Evolutionary conservation across 768 basidiomycete species (phyloP).

Genomic region (Russula virescens): DNA sequence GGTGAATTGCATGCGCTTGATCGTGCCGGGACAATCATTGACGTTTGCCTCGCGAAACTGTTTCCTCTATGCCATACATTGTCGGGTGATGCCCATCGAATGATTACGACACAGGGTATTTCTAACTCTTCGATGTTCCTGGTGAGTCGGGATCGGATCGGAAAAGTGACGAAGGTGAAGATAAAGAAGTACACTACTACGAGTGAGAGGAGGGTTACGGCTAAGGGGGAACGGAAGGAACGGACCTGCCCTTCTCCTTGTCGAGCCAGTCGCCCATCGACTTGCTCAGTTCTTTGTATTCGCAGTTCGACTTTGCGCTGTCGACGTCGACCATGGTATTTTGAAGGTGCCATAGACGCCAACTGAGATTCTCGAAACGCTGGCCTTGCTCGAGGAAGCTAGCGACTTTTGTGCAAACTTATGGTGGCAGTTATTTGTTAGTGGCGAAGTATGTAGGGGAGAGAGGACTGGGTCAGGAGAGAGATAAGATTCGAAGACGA

Average conservation of each 20-base stretch:
- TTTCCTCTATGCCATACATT: slow-evolving; percentile 77
- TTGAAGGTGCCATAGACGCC: slow-evolving; percentile 91
- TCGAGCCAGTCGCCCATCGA: slow-evolving; percentile 88
- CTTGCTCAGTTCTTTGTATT: slow-evolving; percentile 86
- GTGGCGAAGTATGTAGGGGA: not conserved
- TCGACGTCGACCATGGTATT: slow-evolving; percentile 87
- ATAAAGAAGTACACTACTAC: not conserved
- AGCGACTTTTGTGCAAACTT: slow-evolving; percentile 90
- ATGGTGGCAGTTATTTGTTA: not conserved
- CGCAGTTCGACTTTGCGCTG: slow-evolving; percentile 82
- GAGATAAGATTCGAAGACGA: slow-evolving; percentile 12
- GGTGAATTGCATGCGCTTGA: slow-evolving; percentile 88
- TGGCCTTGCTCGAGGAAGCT: slow-evolving; percentile 88
- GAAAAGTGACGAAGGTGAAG: not conserved
- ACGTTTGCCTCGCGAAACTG: slow-evolving; percentile 62
- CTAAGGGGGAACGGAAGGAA: slow-evolving; percentile 22
- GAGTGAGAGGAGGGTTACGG: slow-evolving; percentile 14
- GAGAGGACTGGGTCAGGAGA: not conserved
- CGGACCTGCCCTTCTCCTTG: slow-evolving; percentile 87
- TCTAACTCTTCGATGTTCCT: slow-evolving; percentile 83
- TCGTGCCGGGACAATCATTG: slow-evolving; percentile 59
- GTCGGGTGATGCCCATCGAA: slow-evolving; percentile 74
- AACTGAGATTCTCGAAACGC: slow-evolving; percentile 85
- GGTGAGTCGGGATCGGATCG: not conserved
- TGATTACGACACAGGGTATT: slow-evolving; percentile 75